Base-by-base conservation (phyloP, 495 filamentous ascomycete species). In the Penicillium alfredii region DNA sequence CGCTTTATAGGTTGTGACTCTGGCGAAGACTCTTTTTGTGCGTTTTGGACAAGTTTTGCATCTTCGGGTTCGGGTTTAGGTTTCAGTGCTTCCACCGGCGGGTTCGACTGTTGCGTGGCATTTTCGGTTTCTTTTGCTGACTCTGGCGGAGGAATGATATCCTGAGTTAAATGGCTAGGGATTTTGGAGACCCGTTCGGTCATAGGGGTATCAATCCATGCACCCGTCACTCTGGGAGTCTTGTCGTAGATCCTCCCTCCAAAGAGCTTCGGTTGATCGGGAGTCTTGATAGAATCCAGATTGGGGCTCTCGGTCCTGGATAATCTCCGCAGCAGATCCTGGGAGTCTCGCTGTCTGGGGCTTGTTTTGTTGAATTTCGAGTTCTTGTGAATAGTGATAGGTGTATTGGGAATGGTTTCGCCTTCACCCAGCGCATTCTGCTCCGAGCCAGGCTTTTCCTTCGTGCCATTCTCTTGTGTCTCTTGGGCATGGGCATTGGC, bases 261-360 rank as follows among this genome's bases (percentile, higher is more conserved):
- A 12, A 53, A 55, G 1, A 78, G 68, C 37, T 71, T 80, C 21
- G 61, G 56, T 22, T 55, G 48, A 30, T 72, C 67, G 9, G 55
- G 57, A 14, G 54, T 52, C 14, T 55, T 46, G 8, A 42, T 35
- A 11, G 61, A 56, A 22, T 53, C 42, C 4, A 37, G 7, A 16
- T 44, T 57, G 11, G 56, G 64, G 46, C 73, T 83, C 13, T 79
- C 73, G 12, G 73, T 72, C 49, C 77, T 66, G 3, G 81, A 77
- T 5, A 89, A 64, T 34, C 68, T 74, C 31, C 73, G 74, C 40
- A 87, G 66, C 20, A 87, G 55, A 35, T 82, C 77, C 20, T 74
- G 73, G 1, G 84, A 84, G 46, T 85, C 82, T 32, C 74, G 68
- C 36, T 63, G 64, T 11, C 50, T 42, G 7, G 68, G 53, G 17